A percentile compares a stretch with the other conserved stretches of the same genome.
Conservation (phyloP, 345 rosid species). For the Streptanthus diversifolius region DNA sequence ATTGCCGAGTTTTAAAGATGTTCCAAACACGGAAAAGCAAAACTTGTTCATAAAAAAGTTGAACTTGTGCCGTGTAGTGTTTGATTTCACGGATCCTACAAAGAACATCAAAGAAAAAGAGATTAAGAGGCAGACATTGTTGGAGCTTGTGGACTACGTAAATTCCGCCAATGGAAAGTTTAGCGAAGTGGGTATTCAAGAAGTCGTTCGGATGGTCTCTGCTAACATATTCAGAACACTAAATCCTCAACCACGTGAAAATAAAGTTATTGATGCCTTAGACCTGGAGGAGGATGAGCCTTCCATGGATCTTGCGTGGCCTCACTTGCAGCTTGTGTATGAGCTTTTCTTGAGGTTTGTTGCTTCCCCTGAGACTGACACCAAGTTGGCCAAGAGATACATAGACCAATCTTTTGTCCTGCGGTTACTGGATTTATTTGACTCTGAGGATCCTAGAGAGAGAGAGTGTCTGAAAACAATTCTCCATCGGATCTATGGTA, state of each 20-base stretch:
- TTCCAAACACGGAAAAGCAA: slow-evolving; percentile 56
- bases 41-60: slow-evolving; percentile 51
- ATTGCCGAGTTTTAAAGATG: slow-evolving; percentile 58
- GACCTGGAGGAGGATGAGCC: slow-evolving; percentile 79
- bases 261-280: slow-evolving; percentile 53
- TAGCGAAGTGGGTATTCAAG: slow-evolving; percentile 50
- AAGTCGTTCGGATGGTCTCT: slow-evolving; percentile 62
- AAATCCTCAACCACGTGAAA: slow-evolving; percentile 61
- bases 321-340: slow-evolving; percentile 70
- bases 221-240: slow-evolving; percentile 57
- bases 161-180: slow-evolving; percentile 55
- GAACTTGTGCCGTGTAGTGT: slow-evolving; percentile 52
- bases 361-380: slow-evolving; percentile 72
- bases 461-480: slow-evolving; percentile 67
- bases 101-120: slow-evolving; percentile 66
- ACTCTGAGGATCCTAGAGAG: slow-evolving; percentile 70
- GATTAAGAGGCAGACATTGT: slow-evolving; percentile 62
- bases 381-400: slow-evolving; percentile 65
- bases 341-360: slow-evolving; percentile 70
- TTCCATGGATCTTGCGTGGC: slow-evolving; percentile 73
- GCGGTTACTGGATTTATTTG: slow-evolving; percentile 58
- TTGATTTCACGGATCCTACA: slow-evolving; percentile 62
- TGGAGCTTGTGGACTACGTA: slow-evolving; percentile 69
- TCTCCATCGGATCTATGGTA: slow-evolving; percentile 68
- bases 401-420: slow-evolving; percentile 61